Evolutionary conservation across 2,329 filamentous ascomycete species (phyloP), one percentile per base, ranked within the genome.

Genomic region (Diatrype stigma): DNA sequence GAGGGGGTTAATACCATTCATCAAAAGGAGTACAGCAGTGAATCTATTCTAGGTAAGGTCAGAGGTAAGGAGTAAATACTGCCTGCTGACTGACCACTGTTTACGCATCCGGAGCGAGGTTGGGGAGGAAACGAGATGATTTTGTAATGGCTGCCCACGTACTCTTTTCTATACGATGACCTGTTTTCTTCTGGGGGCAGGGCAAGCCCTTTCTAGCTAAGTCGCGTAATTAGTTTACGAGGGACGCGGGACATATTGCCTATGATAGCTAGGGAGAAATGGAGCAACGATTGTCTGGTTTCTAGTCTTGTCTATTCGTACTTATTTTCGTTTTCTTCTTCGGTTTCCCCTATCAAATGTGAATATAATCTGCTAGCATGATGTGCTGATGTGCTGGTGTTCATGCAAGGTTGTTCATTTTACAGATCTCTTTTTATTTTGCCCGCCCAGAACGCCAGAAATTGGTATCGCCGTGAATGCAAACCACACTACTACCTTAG

Each of bases 51-150:
- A 77, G 74, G 76, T 77, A 78, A 77, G 74, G 75, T 78, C 73
- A 76, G 76, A 77, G 77, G 76, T 79, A 79, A 79, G 75, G 66
- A 65, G 61, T 51, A 70, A 23, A 67, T 61, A 62, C 65, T 50
- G 50, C 60, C 60, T 64, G 52, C 62, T 63, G 60, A 61, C 60
- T 57, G 45, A 53, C 40, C 40, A 53, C 40, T 21, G 40, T 23
- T 11, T 5, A 30, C 26, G 26, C 26, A 30, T 30, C 26, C 26
- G 26, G 6, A 30, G 5, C 26, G 10, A 30, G 26, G 26, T 30
- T 5, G 34, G 16, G 14, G 34, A 16, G 34, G 14, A 12, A 37
- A 37, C 16, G 34, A 14, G 16, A 37, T 37, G 12, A 16, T 12
- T 37, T 37, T 37, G 12, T 37, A 37, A 16, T 12, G n/a, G n/a